Evolutionary conservation across 176 grass and related monocot genomes (phyloP).

Genomic region (sorghum (Sorghum bicolor)): DNA sequence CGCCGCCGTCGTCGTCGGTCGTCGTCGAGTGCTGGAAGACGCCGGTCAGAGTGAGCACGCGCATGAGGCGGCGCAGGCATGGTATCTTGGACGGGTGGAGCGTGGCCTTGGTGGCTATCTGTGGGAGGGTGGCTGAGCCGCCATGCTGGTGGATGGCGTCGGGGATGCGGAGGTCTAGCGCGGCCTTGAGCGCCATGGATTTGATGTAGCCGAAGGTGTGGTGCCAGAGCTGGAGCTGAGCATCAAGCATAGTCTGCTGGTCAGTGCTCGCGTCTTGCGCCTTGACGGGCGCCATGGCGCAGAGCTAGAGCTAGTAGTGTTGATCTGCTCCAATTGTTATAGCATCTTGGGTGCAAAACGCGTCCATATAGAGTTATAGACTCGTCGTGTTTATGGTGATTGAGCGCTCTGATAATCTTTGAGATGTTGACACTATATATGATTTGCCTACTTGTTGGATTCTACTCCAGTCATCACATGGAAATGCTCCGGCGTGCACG

Average conservation of each 20-base stretch:
- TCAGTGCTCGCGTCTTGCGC: background rate
- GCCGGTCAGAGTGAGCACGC: background rate
- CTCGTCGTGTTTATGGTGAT: no score
- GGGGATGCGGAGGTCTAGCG: background rate
- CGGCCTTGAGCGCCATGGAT: conserved; percentile 26
- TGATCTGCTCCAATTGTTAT: background rate
- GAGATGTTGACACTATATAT: no score
- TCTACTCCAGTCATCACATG: no score
- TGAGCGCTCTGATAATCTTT: no score
- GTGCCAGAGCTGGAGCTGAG: conserved; percentile 2
- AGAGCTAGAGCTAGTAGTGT: background rate
- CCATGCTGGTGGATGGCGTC: conserved; percentile 27
- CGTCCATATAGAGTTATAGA: background rate
- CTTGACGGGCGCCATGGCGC: background rate
- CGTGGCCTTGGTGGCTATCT: background rate
- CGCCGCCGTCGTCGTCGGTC: background rate
- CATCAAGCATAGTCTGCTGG: background rate
- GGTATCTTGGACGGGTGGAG: conserved; percentile 11
- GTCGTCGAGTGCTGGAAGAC: background rate
- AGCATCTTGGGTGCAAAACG: background rate
- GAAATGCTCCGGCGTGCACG: no score
- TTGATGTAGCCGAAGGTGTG: conserved; percentile 2
- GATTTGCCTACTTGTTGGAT: no score
- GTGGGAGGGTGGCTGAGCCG: background rate
- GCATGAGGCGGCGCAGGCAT: conserved; percentile 11